Conservation (phyloP, 2,329 filamentous ascomycete species). For the Xylariaceae sp. region DNA sequence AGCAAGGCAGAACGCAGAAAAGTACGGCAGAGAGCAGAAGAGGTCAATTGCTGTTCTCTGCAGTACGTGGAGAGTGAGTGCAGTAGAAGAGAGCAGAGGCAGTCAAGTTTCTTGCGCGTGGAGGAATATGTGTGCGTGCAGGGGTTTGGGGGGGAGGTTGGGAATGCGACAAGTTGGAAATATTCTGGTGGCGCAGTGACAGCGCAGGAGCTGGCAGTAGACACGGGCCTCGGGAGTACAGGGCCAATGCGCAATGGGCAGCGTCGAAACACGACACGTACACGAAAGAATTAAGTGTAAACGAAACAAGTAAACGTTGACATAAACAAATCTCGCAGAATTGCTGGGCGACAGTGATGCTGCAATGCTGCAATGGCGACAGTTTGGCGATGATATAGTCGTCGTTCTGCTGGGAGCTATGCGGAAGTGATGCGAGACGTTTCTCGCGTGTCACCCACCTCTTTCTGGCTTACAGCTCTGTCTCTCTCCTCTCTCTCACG, state of each 20-base stretch:
- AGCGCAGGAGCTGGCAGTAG: slow-evolving; percentile 2
- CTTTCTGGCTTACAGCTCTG: slow-evolving; percentile 1
- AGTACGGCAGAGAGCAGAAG: neutral
- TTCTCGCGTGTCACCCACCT: no score
- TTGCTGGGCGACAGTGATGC: no score
- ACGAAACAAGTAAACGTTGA: no score
- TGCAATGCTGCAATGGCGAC: no score
- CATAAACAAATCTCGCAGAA: no score
- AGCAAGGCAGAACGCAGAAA: slow-evolving; percentile 5
- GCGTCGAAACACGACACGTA: no score
- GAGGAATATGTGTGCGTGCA: neutral
- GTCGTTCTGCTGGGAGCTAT: no score
- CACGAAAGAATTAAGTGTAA: no score
- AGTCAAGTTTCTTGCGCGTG: neutral
- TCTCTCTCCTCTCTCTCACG: neutral
- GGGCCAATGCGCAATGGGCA: neutral
- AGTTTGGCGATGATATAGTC: no score
- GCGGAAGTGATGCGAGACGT: no score
- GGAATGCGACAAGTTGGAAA: slow-evolving; percentile 16
- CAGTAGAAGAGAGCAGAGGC: neutral
- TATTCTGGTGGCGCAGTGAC: slow-evolving; percentile 21
- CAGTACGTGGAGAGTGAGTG: neutral
- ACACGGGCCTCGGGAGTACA: slow-evolving; percentile 1
- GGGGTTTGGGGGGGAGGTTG: slow-evolving; percentile 11
- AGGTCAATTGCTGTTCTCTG: neutral